Percentiles rank a stretch among this genome's conserved stretches.
Evolutionary conservation across 108 stramenopile genomes (phyloP).

Genomic region (Cyclotella atomus): DNA sequence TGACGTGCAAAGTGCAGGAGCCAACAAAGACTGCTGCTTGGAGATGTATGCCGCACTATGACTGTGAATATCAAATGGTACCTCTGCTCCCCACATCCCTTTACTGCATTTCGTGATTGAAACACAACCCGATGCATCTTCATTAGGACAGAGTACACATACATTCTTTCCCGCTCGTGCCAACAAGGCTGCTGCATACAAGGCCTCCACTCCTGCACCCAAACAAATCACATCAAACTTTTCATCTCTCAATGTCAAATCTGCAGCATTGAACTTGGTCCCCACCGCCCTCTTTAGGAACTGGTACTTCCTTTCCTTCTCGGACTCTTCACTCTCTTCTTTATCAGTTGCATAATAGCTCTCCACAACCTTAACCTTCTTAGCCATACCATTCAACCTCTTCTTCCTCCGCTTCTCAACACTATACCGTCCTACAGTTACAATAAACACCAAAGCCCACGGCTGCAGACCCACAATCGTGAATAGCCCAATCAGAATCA

Average conservation of each 20-base stretch:
- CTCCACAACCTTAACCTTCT: conserved; percentile 15
- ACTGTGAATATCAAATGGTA: conserved; percentile 79
- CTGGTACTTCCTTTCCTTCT: conserved; percentile 50
- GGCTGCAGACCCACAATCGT: conserved; percentile 87
- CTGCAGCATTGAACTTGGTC: conserved; percentile 46
- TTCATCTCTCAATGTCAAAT: conserved; percentile 52
- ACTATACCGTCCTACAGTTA: conserved; percentile 50
- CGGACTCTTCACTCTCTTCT: conserved; percentile 35
- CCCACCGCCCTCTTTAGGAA: conserved; percentile 70
- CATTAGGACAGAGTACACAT: conserved; percentile 58
- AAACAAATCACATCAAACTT: conserved; percentile 81
- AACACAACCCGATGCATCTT: conserved; percentile 81
- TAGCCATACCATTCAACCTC: conserved; percentile 45
- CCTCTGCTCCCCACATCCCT: conserved; percentile 25
- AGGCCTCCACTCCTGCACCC: conserved; percentile 73
- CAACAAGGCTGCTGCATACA: conserved; percentile 80
- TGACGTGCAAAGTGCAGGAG: conserved; percentile 72
- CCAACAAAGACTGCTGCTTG: conserved; percentile 68
- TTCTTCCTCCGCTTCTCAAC: conserved; percentile 58
- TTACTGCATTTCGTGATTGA: conserved; percentile 20
- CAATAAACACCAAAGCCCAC: conserved; percentile 84
- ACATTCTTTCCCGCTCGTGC: conserved; percentile 82
- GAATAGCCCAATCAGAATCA: conserved; percentile 67
- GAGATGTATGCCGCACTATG: conserved; percentile 59
- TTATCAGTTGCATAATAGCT: conserved; percentile 31